Percentiles rank a stretch among this genome's conserved stretches.
phyloP scores from a whole-genome alignment of 495 filamentous ascomycete species.

The Penicillium salamii region DNA sequence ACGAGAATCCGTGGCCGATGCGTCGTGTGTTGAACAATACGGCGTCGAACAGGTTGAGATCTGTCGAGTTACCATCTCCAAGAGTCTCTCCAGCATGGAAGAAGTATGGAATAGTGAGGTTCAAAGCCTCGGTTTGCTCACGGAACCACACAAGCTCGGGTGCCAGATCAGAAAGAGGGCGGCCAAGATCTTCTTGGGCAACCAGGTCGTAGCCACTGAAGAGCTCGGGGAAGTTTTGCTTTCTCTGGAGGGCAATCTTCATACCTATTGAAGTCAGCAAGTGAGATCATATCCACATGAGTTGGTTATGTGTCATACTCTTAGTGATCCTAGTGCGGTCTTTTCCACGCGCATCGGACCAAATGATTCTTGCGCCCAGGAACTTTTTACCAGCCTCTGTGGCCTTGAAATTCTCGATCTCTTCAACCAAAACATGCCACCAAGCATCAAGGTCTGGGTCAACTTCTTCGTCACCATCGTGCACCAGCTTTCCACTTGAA shows the following conservation, averaged over 20 bases:
- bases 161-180: slow-evolving; percentile 12
- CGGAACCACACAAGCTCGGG: slow-evolving; percentile 21
- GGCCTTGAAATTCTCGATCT: slow-evolving; percentile 12
- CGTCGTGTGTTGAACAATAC: slow-evolving; percentile 17
- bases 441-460: slow-evolving; percentile 4
- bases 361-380: slow-evolving; percentile 19
- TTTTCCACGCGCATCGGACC: background rate
- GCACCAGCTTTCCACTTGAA: background rate
- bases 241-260: background rate
- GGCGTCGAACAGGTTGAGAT: slow-evolving; percentile 20
- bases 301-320: background rate
- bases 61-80: slow-evolving; percentile 21
- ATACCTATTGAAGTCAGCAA: background rate
- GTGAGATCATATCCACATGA: no score
- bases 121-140: slow-evolving; percentile 8
- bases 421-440: slow-evolving; percentile 15
- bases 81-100: slow-evolving; percentile 25
- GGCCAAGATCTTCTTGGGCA: slow-evolving; percentile 22
- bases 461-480: background rate
- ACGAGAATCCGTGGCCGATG: slow-evolving; percentile 22
- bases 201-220: slow-evolving; percentile 20
- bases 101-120: slow-evolving; percentile 19
- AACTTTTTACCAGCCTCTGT: slow-evolving; percentile 8
- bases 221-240: slow-evolving; percentile 8
- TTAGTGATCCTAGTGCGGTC: slow-evolving; percentile 1